Conservation (phyloP, 2,329 filamentous ascomycete species). For the Fragosphaeria purpurea region DNA sequence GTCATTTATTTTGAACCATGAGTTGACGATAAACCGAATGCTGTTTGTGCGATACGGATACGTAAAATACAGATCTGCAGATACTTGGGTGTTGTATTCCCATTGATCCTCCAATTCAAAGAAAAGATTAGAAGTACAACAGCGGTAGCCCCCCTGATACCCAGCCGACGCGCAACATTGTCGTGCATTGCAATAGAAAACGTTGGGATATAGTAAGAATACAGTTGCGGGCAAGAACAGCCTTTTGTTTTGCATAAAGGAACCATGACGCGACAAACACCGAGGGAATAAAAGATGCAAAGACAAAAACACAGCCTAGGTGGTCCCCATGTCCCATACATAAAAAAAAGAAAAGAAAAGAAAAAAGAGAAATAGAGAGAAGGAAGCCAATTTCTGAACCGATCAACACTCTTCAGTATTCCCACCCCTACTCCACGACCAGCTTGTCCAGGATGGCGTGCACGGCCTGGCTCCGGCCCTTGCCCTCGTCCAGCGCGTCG, state of each 20-base stretch:
- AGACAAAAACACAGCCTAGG: not conserved
- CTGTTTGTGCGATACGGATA: too few species aligned
- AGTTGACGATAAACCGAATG: too few species aligned
- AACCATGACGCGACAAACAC: not conserved
- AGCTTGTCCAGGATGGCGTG: constrained; percentile 62
- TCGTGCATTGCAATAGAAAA: too few species aligned
- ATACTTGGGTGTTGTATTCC: too few species aligned
- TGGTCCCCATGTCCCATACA: not conserved
- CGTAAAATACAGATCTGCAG: not conserved
- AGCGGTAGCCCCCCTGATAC: too few species aligned
- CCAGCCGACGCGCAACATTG: too few species aligned
- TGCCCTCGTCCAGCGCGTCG: constrained; percentile 52
- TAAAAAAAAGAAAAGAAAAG: not conserved
- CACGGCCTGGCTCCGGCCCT: constrained; percentile 46
- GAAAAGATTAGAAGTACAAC: too few species aligned
- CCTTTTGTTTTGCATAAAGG: too few species aligned
- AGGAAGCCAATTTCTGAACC: not conserved
- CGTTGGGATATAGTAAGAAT: too few species aligned
- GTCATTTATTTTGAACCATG: too few species aligned
- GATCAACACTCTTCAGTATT: not conserved
- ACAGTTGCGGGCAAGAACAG: too few species aligned
- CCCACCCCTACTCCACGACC: constrained; percentile 22
- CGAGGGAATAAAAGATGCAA: not conserved
- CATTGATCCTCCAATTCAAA: too few species aligned
- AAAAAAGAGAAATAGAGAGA: not conserved